Evolutionary conservation across 345 rosid species (phyloP).

Genomic region (Conringia planisiliqua): DNA sequence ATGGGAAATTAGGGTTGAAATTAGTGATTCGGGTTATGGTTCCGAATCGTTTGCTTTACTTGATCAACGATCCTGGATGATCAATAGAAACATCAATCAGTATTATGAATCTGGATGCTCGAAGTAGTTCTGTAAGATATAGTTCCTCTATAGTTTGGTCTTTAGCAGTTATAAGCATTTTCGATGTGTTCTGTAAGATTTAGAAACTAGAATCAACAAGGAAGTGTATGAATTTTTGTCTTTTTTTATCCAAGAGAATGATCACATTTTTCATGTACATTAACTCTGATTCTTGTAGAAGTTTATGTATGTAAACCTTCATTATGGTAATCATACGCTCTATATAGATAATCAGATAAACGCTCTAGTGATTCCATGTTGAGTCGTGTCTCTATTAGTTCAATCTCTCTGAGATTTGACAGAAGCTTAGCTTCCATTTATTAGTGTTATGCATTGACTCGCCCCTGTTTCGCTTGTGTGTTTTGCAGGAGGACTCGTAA

Average conservation of each 20-base stretch:
- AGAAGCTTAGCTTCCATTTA: background rate
- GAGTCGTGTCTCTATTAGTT: background rate
- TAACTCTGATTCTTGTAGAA: background rate
- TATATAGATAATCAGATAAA: background rate
- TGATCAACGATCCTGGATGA: background rate
- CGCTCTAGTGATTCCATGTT: background rate
- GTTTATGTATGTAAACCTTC: background rate
- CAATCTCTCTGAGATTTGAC: background rate
- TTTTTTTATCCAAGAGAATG: background rate
- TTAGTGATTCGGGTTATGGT: background rate
- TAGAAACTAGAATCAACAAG: background rate
- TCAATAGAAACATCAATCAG: too few species aligned
- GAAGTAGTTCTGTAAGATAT: too few species aligned
- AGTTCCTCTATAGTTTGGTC: background rate
- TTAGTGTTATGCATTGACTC: background rate
- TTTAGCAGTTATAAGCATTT: background rate
- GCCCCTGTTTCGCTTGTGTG: background rate
- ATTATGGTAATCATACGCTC: background rate
- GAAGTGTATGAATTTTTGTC: background rate
- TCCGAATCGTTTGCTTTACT: background rate
- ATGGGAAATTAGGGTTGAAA: background rate
- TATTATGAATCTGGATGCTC: too few species aligned
- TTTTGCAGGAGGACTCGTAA: conserved; percentile 56
- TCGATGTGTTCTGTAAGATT: background rate
- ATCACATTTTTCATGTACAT: background rate